These are phyloP conservation scores for Metarhizium anisopliae DNA, from an alignment of 2,329 filamentous ascomycete genomes.

Conservation along the genomic window DNA sequence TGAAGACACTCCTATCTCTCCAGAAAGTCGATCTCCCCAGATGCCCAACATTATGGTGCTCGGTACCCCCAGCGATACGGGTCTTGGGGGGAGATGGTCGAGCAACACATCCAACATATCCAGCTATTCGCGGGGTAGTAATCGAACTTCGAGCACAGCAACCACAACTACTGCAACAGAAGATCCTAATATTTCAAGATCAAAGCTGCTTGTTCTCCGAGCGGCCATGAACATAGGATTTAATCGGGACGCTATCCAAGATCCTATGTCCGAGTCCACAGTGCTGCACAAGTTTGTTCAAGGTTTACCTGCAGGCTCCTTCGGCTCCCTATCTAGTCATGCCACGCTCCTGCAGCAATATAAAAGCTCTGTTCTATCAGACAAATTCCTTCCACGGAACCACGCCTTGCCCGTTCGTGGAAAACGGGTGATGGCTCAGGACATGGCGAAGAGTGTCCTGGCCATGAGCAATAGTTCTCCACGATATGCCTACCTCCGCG, in stretches of 20 bases:
- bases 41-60: constrained; percentile 85
- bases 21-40: constrained; percentile 64
- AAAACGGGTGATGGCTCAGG: constrained; percentile 56
- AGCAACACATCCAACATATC: constrained; percentile 73
- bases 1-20: constrained; percentile 79
- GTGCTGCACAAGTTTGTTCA: constrained; percentile 70
- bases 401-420: constrained; percentile 38
- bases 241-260: constrained; percentile 45
- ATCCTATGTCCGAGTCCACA: constrained; percentile 35
- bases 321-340: constrained; percentile 65
- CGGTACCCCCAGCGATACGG: constrained; percentile 53
- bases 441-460: constrained; percentile 70
- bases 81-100: constrained; percentile 66
- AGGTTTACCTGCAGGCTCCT: constrained; percentile 64
- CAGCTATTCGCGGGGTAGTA: constrained; percentile 64
- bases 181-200: constrained; percentile 66
- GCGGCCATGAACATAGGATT: constrained; percentile 82
- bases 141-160: constrained; percentile 59
- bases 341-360: constrained; percentile 66
- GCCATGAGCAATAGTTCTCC: constrained; percentile 60
- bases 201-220: constrained; percentile 74
- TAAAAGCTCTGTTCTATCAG: constrained; percentile 67
- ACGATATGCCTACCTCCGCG: constrained; percentile 71
- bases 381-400: constrained; percentile 45
- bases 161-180: constrained; percentile 61